Percentiles rank a stretch among this genome's conserved stretches.
Evolutionary conservation across 2,329 filamentous ascomycete species (phyloP).

Genomic region (Aspergillus pseudonomiae): DNA sequence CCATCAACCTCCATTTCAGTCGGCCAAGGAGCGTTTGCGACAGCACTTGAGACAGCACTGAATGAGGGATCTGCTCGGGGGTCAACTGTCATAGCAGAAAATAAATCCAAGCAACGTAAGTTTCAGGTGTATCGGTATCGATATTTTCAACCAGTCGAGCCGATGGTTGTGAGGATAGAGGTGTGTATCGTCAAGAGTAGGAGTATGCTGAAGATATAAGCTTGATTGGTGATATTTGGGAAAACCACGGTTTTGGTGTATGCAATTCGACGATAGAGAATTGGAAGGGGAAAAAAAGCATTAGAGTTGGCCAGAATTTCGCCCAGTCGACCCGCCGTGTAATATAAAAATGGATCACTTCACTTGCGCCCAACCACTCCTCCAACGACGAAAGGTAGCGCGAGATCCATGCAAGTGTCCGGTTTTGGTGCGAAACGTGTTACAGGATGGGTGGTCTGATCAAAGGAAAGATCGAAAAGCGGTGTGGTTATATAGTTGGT

Average conservation of each 20-base stretch:
- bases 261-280: background rate
- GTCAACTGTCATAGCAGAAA: slow-evolving; percentile 18
- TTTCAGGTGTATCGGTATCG: background rate
- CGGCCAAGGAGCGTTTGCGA: slow-evolving; percentile 18
- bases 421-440: slow-evolving; percentile 15
- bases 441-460: slow-evolving; percentile 20
- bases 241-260: background rate
- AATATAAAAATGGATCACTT: slow-evolving; percentile 3
- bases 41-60: slow-evolving; percentile 7
- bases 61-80: slow-evolving; percentile 8
- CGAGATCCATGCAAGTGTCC: slow-evolving; percentile 19
- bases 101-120: background rate
- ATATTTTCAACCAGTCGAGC: background rate
- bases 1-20: slow-evolving; percentile 34
- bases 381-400: slow-evolving; percentile 15
- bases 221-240: background rate
- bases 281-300: background rate
- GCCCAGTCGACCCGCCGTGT: slow-evolving; percentile 3
- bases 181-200: background rate
- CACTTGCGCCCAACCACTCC: slow-evolving; percentile 16
- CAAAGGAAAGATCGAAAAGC: slow-evolving; percentile 16
- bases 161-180: background rate
- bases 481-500: slow-evolving; percentile 17
- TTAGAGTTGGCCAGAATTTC: background rate
- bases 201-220: background rate